Evolutionary conservation across 257 asterid species (phyloP), one percentile per base, ranked within the genome.

Genomic region (Misopates orontium): DNA sequence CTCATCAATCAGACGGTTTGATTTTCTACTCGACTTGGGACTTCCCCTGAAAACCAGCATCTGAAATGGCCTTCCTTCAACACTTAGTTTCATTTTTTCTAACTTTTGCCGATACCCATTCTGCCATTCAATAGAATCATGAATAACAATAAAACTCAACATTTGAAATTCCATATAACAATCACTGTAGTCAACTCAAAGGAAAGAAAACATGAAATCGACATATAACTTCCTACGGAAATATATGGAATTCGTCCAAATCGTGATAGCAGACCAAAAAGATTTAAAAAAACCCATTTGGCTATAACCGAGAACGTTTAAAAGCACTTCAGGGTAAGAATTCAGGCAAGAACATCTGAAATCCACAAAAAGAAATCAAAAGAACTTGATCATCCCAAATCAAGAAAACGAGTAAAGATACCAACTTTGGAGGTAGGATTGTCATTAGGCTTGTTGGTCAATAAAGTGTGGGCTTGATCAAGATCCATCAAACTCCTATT

Each of bases 31-130:
- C 15, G 85, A 71, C 83, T 84, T 88, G 17, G 96, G 97, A 72
- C 96, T 90, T 32, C 97, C 97, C 69, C 97, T 79, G 71, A 90
- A 90, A 71, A 88, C 93, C 73, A 90, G 13, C 97, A 90, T 90
- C 69, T 74, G 86, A 69, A 88, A 90, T 67, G 90, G 93, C 76
- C 89, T 90, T 55, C 95, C 95, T 73, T 82, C 85, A 19, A 65
- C 71, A 75, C 76, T 86, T 77, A 86, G 65, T n/a, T 83, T 87
- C 53, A 85, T 64, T 59, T 68, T 83, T 71, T 75, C 77, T 79
- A 90, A 60, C 49, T 47, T 78, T 72, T 63, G 71, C 61, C 82
- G 68, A 71, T 82, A 89, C 47, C 78, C 83, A 13, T 56, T 68
- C 92, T 87, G 82, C 25, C 56, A 48, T 39, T 17, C 41, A 19